Evolutionary conservation across 306 rosid genomes (phyloP).

Genomic region (Clitoria ternatea): DNA sequence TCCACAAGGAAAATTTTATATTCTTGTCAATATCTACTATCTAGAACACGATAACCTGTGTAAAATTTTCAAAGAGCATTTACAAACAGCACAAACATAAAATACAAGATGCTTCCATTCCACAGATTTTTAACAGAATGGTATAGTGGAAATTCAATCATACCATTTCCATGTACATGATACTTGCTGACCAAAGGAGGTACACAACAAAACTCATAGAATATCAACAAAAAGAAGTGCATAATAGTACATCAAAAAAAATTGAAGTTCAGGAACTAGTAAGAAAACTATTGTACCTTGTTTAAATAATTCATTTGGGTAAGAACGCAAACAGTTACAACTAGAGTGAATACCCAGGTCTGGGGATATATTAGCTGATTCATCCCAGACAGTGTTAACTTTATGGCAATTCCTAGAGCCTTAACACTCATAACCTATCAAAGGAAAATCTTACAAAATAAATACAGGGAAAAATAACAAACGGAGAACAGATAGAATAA

Average conservation of each 20-base stretch:
- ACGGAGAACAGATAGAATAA: constrained; percentile 5
- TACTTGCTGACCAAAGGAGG: not conserved
- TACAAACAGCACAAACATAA: constrained; percentile 7
- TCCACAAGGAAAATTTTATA: constrained; percentile 2
- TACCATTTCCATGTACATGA: not conserved
- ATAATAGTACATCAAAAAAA: not conserved
- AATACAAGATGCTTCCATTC: constrained; percentile 12
- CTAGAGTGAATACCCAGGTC: constrained; percentile 84
- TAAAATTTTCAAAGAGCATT: not conserved
- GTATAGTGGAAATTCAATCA: not conserved
- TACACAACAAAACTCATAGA: not conserved
- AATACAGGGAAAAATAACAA: constrained; percentile 21
- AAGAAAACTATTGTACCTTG: constrained; percentile 52
- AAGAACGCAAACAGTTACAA: constrained; percentile 82
- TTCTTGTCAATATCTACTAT: constrained; percentile 16
- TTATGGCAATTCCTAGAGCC: constrained; percentile 97
- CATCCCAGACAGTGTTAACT: constrained; percentile 88
- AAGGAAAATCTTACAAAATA: constrained; percentile 26
- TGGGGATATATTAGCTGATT: constrained; percentile 92
- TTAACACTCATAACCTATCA: constrained; percentile 98
- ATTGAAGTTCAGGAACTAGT: constrained; percentile 9
- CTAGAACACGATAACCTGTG: not conserved
- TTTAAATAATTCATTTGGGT: constrained; percentile 99
- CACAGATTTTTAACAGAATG: constrained; percentile 11
- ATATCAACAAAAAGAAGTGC: not conserved